These are phyloP conservation scores for Paracoccidioides lutzii DNA, from an alignment of 2,329 filamentous ascomycete species.

Conservation along the genomic window DNA sequence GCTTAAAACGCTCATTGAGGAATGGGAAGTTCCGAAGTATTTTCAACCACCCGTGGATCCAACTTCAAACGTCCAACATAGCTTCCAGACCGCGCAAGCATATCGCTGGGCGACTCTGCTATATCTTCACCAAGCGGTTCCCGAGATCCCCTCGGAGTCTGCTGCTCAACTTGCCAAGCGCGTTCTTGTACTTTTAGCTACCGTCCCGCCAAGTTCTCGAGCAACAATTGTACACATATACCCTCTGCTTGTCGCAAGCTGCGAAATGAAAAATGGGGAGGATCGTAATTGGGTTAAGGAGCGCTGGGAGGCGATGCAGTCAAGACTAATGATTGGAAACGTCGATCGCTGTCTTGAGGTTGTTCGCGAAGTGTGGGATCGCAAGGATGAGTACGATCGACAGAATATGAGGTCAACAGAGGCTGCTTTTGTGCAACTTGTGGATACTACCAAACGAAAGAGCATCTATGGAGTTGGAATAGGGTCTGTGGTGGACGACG, in stretches of 20 bases:
- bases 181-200: slow-evolving; percentile 49
- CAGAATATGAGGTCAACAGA: slow-evolving; percentile 26
- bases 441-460: slow-evolving; percentile 11
- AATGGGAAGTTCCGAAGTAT: slow-evolving; percentile 46
- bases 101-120: slow-evolving; percentile 55
- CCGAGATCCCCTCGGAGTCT: slow-evolving; percentile 49
- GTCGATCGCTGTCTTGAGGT: slow-evolving; percentile 54
- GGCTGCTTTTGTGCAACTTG: slow-evolving; percentile 10
- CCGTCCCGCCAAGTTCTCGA: slow-evolving; percentile 48
- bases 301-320: slow-evolving; percentile 49
- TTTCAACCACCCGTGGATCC: slow-evolving; percentile 53
- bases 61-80: slow-evolving; percentile 48
- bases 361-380: slow-evolving; percentile 52
- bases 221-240: slow-evolving; percentile 58
- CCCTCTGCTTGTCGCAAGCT: slow-evolving; percentile 54
- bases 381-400: slow-evolving; percentile 43
- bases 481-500: neutral
- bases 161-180: slow-evolving; percentile 48
- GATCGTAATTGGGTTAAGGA: slow-evolving; percentile 52
- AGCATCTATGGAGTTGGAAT: neutral
- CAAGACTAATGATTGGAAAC: slow-evolving; percentile 53
- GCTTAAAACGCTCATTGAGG: slow-evolving; percentile 46
- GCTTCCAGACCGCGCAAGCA: slow-evolving; percentile 53
- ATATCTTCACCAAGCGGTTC: slow-evolving; percentile 55
- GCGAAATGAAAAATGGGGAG: slow-evolving; percentile 46